Evolutionary conservation across 1,284 basidiomycete genomes (phyloP).

Genomic region (Ganoderma meredithae): DNA sequence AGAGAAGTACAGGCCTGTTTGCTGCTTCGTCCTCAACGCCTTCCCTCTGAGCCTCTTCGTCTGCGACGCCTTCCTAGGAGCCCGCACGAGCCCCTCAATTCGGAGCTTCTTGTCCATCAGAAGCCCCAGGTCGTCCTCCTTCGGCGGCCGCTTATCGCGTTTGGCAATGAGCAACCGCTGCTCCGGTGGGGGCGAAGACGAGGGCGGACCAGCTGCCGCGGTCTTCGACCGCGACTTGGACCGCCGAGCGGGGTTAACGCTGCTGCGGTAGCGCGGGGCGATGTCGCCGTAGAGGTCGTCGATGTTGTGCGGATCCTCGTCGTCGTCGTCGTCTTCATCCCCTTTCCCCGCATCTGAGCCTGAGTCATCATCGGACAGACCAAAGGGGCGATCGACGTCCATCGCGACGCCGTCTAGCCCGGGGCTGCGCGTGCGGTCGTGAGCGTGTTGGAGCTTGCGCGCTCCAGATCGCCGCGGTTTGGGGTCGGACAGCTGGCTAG

Average conservation of each 20-base stretch:
- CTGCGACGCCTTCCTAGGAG: slow-evolving; percentile 6
- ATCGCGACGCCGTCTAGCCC: slow-evolving; percentile 15
- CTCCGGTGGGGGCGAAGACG: neutral
- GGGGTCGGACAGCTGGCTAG: neutral
- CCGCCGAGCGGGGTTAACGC: neutral
- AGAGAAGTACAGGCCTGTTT: slow-evolving; percentile 9
- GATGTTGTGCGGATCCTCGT: slow-evolving; percentile 20
- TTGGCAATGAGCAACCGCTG: neutral
- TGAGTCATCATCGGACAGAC: neutral
- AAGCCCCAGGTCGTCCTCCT: slow-evolving; percentile 18
- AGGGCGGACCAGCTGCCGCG: neutral
- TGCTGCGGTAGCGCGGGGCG: slow-evolving; percentile 16
- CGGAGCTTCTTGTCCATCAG: slow-evolving; percentile 16
- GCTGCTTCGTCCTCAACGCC: slow-evolving; percentile 19
- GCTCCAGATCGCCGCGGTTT: neutral
- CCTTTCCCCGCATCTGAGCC: neutral
- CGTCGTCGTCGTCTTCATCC: neutral
- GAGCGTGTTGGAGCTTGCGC: neutral
- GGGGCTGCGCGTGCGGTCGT: neutral
- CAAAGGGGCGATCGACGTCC: slow-evolving; percentile 13
- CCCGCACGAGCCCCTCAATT: slow-evolving; percentile 12
- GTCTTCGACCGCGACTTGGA: neutral
- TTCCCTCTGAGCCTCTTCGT: slow-evolving; percentile 19
- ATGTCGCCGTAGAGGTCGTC: slow-evolving; percentile 28
- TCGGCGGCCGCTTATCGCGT: neutral